phyloP scores from a whole-genome alignment of 2,329 filamentous ascomycete genomes.

The Dissoconium aciculare region DNA sequence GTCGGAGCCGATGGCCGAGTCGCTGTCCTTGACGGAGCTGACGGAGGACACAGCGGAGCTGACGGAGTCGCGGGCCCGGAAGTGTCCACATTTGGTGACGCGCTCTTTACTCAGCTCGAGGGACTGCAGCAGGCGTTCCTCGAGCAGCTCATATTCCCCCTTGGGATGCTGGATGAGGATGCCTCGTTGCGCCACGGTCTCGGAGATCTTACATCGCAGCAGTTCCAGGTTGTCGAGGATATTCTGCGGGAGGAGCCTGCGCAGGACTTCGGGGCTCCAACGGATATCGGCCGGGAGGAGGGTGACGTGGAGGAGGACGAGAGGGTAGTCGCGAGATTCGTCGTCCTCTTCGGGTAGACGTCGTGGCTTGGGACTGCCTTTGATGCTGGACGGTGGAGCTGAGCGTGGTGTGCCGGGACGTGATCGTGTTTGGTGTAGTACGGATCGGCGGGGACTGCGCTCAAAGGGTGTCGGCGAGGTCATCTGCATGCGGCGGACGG shows the following conservation, averaged over 20 bases:
- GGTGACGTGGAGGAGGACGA: constrained; percentile 66
- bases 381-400: constrained; percentile 23
- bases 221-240: constrained; percentile 47
- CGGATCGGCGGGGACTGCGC: constrained; percentile 26
- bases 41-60: constrained; percentile 26
- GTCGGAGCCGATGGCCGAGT: constrained; percentile 20
- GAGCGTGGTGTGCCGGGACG: constrained; percentile 36
- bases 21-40: constrained; percentile 7
- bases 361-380: constrained; percentile 41
- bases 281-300: constrained; percentile 54
- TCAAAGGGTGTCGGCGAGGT: constrained; percentile 47
- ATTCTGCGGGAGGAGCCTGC: constrained; percentile 36
- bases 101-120: constrained; percentile 56
- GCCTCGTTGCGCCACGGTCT: constrained; percentile 58
- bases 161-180: constrained; percentile 64
- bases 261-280: constrained; percentile 39
- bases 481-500: constrained; percentile 58
- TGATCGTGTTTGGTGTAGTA: constrained; percentile 20
- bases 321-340: constrained; percentile 31
- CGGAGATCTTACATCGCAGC: constrained; percentile 54
- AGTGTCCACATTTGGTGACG: constrained; percentile 63
- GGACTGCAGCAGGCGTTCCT: constrained; percentile 61
- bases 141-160: constrained; percentile 64
- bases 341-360: constrained; percentile 14
- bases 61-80: constrained; percentile 47